Evolutionary conservation across 2,329 filamentous ascomycete genomes (phyloP).

Genomic region (Alternaria incomplexa): DNA sequence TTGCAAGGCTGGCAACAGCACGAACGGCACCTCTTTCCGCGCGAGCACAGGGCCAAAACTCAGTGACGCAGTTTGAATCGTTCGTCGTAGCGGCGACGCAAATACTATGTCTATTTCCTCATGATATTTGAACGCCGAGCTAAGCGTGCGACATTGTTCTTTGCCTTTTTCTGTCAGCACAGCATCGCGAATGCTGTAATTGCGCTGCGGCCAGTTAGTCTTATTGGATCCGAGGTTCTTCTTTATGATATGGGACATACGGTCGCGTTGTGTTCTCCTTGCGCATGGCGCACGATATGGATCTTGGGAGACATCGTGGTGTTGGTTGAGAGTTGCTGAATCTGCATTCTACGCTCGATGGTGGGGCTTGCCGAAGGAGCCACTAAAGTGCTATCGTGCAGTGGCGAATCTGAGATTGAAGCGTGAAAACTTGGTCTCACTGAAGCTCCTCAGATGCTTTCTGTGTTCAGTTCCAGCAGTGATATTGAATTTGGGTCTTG

Average conservation of each 20-base stretch:
- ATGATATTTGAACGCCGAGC: constrained; percentile 66
- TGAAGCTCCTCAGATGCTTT: neutral
- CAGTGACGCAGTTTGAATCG: constrained; percentile 76
- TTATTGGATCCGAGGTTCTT: neutral
- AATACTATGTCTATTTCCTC: constrained; percentile 69
- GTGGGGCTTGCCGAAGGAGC: constrained; percentile 14
- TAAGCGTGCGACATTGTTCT: constrained; percentile 73
- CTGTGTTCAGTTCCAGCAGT: neutral
- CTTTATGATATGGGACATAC: constrained; percentile 13
- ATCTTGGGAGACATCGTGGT: constrained; percentile 34
- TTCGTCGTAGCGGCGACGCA: constrained; percentile 80
- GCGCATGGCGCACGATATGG: constrained; percentile 71
- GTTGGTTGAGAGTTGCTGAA: constrained; percentile 7
- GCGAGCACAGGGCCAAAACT: constrained; percentile 64
- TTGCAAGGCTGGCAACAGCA: constrained; percentile 77
- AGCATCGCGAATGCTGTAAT: constrained; percentile 78
- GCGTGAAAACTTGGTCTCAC: neutral
- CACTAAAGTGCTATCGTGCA: constrained; percentile 4
- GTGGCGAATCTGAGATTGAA: neutral
- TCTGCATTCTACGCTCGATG: constrained; percentile 4
- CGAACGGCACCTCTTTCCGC: constrained; percentile 49
- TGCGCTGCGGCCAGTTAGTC: constrained; percentile 55
- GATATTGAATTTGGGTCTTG: neutral
- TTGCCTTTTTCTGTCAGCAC: constrained; percentile 77
- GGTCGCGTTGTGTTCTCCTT: constrained; percentile 75